These are phyloP conservation scores for Schizophyllum amplum DNA, from an alignment of 1,284 basidiomycete species.

Conservation along the genomic window DNA sequence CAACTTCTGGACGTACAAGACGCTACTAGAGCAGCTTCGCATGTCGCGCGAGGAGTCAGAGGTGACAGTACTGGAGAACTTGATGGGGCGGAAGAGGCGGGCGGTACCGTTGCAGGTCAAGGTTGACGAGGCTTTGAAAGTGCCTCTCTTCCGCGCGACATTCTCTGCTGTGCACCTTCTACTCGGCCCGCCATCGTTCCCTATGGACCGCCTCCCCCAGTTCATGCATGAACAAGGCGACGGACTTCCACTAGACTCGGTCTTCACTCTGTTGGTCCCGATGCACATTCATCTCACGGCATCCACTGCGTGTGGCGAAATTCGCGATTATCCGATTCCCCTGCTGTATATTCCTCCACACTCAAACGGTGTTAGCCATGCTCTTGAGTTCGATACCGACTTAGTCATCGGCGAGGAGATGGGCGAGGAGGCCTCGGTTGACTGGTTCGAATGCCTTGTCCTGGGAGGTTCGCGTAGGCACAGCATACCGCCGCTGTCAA, in stretches of 20 bases:
- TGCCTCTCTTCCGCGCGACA: constrained; percentile 67
- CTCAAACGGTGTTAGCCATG: constrained; percentile 27
- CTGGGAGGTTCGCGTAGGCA: constrained; percentile 29
- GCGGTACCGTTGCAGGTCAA: constrained; percentile 23
- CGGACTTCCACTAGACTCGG: constrained; percentile 63
- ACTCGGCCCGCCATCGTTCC: constrained; percentile 51
- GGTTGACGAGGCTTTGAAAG: neutral
- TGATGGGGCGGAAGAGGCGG: constrained; percentile 4
- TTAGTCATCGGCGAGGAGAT: constrained; percentile 90
- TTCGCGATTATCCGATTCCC: constrained; percentile 81
- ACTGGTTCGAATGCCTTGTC: constrained; percentile 58
- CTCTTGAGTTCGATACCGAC: constrained; percentile 70
- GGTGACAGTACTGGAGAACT: constrained; percentile 25
- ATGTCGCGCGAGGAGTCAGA: constrained; percentile 23
- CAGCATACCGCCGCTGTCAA: constrained; percentile 46
- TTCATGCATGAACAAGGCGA: constrained; percentile 68
- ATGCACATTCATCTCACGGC: constrained; percentile 73
- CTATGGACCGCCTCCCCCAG: constrained; percentile 46
- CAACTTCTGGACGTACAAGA: constrained; percentile 74
- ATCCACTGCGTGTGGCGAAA: constrained; percentile 49
- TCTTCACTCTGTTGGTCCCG: constrained; percentile 81
- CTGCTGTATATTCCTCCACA: constrained; percentile 52
- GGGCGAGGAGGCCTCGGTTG: constrained; percentile 60
- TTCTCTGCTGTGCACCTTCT: constrained; percentile 28
- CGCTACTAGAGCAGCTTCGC: constrained; percentile 25